Conservation (phyloP, 2,329 filamentous ascomycete genomes). For the Aspergillus sp. region DNA sequence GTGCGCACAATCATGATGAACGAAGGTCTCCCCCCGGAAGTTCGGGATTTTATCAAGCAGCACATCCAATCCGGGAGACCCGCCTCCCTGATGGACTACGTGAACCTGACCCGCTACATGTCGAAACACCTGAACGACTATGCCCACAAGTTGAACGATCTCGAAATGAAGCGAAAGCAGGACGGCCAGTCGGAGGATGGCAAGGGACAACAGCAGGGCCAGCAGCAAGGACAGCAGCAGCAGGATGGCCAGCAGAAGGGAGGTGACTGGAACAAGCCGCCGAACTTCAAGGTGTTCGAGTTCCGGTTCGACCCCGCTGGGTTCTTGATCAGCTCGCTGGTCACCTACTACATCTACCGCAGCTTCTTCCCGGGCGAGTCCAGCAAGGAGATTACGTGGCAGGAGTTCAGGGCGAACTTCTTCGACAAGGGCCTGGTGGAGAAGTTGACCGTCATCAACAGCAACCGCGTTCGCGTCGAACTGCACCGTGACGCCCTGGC, state of each 20-base stretch:
- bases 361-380: slow-evolving; percentile 65
- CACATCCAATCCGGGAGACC: slow-evolving; percentile 46
- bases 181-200: slow-evolving; percentile 17
- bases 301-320: slow-evolving; percentile 55
- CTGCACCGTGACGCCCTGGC: slow-evolving; percentile 72
- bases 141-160: slow-evolving; percentile 31
- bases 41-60: slow-evolving; percentile 62
- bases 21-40: slow-evolving; percentile 67
- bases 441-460: slow-evolving; percentile 79
- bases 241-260: slow-evolving; percentile 21
- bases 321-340: slow-evolving; percentile 56
- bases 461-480: slow-evolving; percentile 74
- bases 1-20: slow-evolving; percentile 62
- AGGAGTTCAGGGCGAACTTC: slow-evolving; percentile 91
- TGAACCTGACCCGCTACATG: slow-evolving; percentile 59
- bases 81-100: slow-evolving; percentile 54
- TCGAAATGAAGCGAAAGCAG: slow-evolving; percentile 22
- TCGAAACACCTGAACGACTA: slow-evolving; percentile 55
- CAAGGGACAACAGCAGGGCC: slow-evolving; percentile 7
- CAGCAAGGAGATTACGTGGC: slow-evolving; percentile 87
- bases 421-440: slow-evolving; percentile 94
- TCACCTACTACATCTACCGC: slow-evolving; percentile 62
- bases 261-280: slow-evolving; percentile 25
- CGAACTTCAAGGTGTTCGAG: slow-evolving; percentile 39
- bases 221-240: slow-evolving; percentile 22